Evolutionary conservation across 805 yeast species (phyloP).

Genomic region (Ogataea wickerhamii): DNA sequence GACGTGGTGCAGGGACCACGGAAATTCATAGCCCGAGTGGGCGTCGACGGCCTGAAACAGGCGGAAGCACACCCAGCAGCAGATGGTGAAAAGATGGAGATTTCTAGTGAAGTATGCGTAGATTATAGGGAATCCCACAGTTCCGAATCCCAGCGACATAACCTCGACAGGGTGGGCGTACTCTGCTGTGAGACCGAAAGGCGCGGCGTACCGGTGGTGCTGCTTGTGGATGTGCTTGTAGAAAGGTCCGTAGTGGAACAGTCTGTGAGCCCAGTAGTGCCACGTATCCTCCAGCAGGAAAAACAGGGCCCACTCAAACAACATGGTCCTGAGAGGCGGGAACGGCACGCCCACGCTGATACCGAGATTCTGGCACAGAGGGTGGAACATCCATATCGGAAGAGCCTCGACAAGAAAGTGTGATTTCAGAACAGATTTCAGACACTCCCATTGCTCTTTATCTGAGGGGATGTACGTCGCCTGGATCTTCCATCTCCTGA

Average conservation of each 20-base stretch:
- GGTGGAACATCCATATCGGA: slow-evolving; percentile 63
- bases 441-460: slow-evolving; percentile 60
- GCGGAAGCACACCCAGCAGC: slow-evolving; percentile 49
- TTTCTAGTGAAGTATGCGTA: slow-evolving; percentile 45
- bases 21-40: slow-evolving; percentile 61
- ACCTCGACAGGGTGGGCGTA: slow-evolving; percentile 61
- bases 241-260: slow-evolving; percentile 53
- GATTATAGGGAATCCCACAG: slow-evolving; percentile 58
- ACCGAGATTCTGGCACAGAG: slow-evolving; percentile 46
- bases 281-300: slow-evolving; percentile 54
- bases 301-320: slow-evolving; percentile 44
- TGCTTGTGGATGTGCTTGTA: slow-evolving; percentile 57
- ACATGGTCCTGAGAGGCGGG: slow-evolving; percentile 42
- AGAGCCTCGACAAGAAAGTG: slow-evolving; percentile 57
- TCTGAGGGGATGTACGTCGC: slow-evolving; percentile 49
- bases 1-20: slow-evolving; percentile 54
- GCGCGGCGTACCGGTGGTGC: slow-evolving; percentile 60
- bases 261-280: slow-evolving; percentile 60
- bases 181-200: slow-evolving; percentile 59
- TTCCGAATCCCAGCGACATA: slow-evolving; percentile 53
- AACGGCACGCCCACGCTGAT: slow-evolving; percentile 51
- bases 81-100: slow-evolving; percentile 52
- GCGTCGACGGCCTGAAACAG: slow-evolving; percentile 59
- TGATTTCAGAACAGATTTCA: slow-evolving; percentile 52
- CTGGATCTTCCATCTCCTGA: slow-evolving; percentile 52